Base-by-base conservation (phyloP, 768 basidiomycete genomes). In the Boletus huronensis region DNA sequence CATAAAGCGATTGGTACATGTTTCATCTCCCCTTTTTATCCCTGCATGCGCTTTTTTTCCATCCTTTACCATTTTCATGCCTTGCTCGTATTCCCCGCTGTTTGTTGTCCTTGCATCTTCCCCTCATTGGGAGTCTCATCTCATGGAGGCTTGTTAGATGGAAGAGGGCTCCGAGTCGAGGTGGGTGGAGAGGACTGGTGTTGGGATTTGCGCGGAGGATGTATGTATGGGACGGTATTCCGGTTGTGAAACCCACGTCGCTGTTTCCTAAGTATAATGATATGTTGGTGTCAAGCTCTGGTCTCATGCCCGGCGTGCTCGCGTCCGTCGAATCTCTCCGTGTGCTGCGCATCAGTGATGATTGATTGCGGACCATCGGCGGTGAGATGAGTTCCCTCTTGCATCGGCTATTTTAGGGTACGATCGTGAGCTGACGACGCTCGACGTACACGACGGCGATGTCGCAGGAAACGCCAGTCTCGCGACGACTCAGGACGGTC, bases 21-120 rank as follows among this genome's bases (percentile, higher is more conserved):
- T 61, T 54, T 28, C 63, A 54, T 62, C 55, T 53, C 60, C 53
- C n/a, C 54, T 56, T 56, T 52, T 59, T 64, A 62, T 64, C 57
- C 57, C 49, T 53, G 55, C 54, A 63, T 52, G 60, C 59, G 50
- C 52, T 51, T 55, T 32, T 61, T 62, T 61, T 23, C 54, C 38
- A 34, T 50, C 54, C 52, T 47, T 63, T 42, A 54, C 58, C 50
- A 51, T 58, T 62, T 62, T 52, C 64, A 61, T 61, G 52, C 63
- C 64, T 59, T 63, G 54, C 61, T 64, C 54, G 58, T 59, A 56
- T 62, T 53, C 61, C 58, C 55, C 57, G 58, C 50, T 62, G 65
- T 79, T 79, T 79, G 79, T 84, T 78, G 75, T 87, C 87, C 85
- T 88, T 83, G 69, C 73, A 71, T 80, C 79, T 77, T 64, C 83